Base-by-base conservation (phyloP, 768 basidiomycete genomes). In the Rhizopogon roseolus region DNA sequence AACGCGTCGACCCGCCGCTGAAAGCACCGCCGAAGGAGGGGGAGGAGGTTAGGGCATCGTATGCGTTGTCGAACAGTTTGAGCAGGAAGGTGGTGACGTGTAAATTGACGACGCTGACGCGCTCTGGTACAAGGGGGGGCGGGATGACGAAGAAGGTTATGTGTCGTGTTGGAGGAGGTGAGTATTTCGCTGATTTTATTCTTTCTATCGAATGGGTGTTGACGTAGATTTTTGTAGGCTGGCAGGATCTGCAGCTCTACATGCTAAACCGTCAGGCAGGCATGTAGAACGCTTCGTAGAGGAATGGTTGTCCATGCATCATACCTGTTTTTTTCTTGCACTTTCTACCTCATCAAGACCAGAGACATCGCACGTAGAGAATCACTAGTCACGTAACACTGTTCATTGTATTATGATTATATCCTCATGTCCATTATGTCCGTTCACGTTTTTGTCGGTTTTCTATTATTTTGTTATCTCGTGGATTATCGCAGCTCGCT, bases 81-180 rank as follows among this genome's bases (percentile, higher is more conserved):
- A 80, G 82, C 58, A 76, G 82, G 60, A 93, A 91, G 74, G 76
- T 85, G 36, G 79, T 95, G 36, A 86, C 84, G 25, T 90, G 88
- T 67, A 81, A 86, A 60, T 71, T 95, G 70, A 89, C 91, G 42
- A 88, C 90, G 43, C 74, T 91, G 64, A 81, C 83, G 50, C 80
- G 92, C 45, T 71, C 79, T 10, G 77, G 76, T 22, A 76, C 75
- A 64, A 74, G 68, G 19, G 64, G 69, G 36, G 67, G 75, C 46
- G 74, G 76, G 44, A 78, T 72, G 59, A 75, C 76, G 60, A 91
- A 88, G 81, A 94, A 92, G 70, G 92, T 94, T 29, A 88, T 95
- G 86, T 91, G 88, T 71, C 84, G 92, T 55, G 87, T 94, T 57
- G 92, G 92, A 43, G 90, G 89, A 69, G 90, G 90, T 85, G 59